Base-by-base conservation (phyloP, 1,284 basidiomycete species). In the Chalciporus sp. region DNA sequence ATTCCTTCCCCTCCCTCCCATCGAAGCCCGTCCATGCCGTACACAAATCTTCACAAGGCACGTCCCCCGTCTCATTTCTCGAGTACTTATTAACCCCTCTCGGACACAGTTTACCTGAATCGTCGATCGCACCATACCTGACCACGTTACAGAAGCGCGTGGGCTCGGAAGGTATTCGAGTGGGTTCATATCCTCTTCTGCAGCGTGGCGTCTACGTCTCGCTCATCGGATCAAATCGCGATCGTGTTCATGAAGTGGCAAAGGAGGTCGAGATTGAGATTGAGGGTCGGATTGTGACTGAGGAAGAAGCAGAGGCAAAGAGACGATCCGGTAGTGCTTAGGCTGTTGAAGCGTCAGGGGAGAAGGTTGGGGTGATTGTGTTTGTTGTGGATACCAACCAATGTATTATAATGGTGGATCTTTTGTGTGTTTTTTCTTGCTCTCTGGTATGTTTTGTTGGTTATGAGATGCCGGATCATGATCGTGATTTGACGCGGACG, bases 61-160 rank as follows among this genome's bases (percentile, higher is more conserved):
- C 56, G 86, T 74, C 51, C 16, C 20, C 0, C 26, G 16, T 41
- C 29, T 23, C 23, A 16, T 14, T 19, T 28, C 39, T n/a, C 4
- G 9, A 7, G 33, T 35, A 14, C 33, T 29, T 8, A 43, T 39
- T 52, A 20, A 39, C 47, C 49, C 44, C 55, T 50, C 19, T 40
- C 52, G 35, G 37, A 31, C 20, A 42, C 51, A 64, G 92, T 28
- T 77, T 86, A 40, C 86, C 92, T 0, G 95, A 98, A 74, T 93
- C 90, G 2, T 84, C 84, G 55, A 97, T 98, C 53, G 91, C 93
- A 2, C 94, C 95, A 0, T 96, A 88, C 73, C 80, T 98, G 29
- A 88, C 90, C 0, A 74, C 81, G 14, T 79, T 98, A 0, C 90
- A 94, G 29, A 79, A 82, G 19, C 84, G 90, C 43, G 83, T 94